These are phyloP conservation scores for Lepidium campestre DNA, from an alignment of 441 rosid species.

Conservation along the genomic window DNA sequence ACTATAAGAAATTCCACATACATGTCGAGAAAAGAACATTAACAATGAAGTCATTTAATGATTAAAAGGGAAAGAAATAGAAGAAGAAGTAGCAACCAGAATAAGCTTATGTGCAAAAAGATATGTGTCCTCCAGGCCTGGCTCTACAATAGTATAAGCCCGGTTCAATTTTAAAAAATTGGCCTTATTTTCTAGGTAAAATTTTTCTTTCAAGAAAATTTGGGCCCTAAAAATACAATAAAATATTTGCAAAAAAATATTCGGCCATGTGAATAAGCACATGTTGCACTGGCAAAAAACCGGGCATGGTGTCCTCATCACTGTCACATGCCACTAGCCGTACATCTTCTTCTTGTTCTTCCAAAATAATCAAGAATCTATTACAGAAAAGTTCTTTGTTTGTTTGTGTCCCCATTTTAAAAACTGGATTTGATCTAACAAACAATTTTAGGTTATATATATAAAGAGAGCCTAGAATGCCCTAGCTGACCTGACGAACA, in stretches of 20 bases:
- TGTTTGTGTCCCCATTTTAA: not conserved
- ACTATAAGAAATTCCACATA: constrained; percentile 25
- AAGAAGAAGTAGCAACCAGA: not conserved
- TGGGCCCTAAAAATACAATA: too few species aligned
- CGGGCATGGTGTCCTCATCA: not conserved
- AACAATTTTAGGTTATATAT: not conserved
- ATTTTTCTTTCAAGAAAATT: too few species aligned
- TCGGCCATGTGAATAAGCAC: too few species aligned
- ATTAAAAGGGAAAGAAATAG: too few species aligned
- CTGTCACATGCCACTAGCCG: not conserved
- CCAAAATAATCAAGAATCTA: not conserved
- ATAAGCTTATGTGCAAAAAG: not conserved
- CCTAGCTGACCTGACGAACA: too few species aligned
- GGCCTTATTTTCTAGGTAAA: too few species aligned
- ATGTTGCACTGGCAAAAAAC: too few species aligned
- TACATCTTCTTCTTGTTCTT: not conserved
- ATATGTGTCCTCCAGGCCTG: too few species aligned
- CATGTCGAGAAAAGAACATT: not conserved
- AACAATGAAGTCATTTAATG: not conserved
- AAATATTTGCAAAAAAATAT: too few species aligned
- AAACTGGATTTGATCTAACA: not conserved
- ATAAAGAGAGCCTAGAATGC: not conserved
- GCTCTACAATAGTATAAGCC: too few species aligned
- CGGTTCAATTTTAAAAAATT: too few species aligned
- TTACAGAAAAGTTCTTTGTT: not conserved